Evolutionary conservation across 2,329 filamentous ascomycete species (phyloP), one percentile per base, ranked within the genome.

Genomic region (Fusarium coffeatum): DNA sequence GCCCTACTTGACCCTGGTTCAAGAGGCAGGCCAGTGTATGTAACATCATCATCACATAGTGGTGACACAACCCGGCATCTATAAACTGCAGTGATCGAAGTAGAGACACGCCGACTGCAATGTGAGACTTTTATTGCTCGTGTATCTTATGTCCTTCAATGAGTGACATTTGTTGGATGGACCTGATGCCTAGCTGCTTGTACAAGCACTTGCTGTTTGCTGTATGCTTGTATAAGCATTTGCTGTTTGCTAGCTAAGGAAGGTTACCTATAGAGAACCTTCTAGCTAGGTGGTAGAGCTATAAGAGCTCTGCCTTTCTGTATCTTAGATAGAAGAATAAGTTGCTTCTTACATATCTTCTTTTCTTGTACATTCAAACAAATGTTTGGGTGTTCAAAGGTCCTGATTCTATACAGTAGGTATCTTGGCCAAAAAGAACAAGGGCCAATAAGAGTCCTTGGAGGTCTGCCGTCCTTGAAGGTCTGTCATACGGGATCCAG

Each of bases 41-140:
- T 53, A 69, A 22, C 55, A 68, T 68, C 59, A 69, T 61, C 50
- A 66, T 61, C 61, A 50, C 55, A 34, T 11, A 42, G 55, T 69
- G 50, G 42, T 69, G 45, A 66, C 61, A 69, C 51, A 67, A 59
- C 55, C 43, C 28, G 18, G 12, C 51, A 34, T 43, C 22, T 51
- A 45, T 32, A n/a, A 34, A 27, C 45, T 50, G 13, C 18, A 53
- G 18, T 10, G 23, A 25, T 22, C n/a, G 20, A 40, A 41, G 32
- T 37, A 15, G 27, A 42, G 20, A 18, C 18, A 42, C 41, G 18
- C 34, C 34, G 10, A 37, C 18, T 37, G 30, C 16, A 50, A 46
- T 37, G 43, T 22, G n/a, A 8, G n/a, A 28, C 9, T 37, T n/a
- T 12, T 42, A n/a, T 20, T 53, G 13, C 6, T 11, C 32, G 12